Base-by-base conservation (phyloP, 176 grass and related monocot species). In the Neostapfia colusana region DNA sequence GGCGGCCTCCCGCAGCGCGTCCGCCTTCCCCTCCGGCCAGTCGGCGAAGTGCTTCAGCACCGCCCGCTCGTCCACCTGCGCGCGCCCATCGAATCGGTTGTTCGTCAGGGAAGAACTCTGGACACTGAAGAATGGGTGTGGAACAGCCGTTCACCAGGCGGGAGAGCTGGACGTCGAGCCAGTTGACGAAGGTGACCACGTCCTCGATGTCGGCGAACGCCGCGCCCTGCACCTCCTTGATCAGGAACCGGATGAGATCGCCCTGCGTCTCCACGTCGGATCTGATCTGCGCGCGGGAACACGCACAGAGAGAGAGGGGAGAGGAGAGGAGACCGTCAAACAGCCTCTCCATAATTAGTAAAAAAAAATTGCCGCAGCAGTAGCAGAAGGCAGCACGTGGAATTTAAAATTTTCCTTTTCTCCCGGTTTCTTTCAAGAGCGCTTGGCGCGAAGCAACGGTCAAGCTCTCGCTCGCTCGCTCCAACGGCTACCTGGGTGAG, bases 11-110 rank as follows among this genome's bases (percentile, higher is more conserved):
- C 95, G 91, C 20, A 99, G 73, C 0, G 95, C 95, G 9, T 99
- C 95, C 2, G 92, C 92, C 88, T 95, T 99, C 48, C 88, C 80
- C 74, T 99, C 95, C 8, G 95, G 95, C 95, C 95, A 99, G 27
- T 95, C 89, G n/a, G n/a, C n/a, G 46, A 99, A 99, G 69, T 99
- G 95, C 85, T 99, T 99, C 56, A 99, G 74, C 85, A 99, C 92
- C 1, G 92, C 92, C 43, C 95, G 84, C 40, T 99, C 95, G 26
- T 95, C 95, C 58, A 99, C 95, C 95, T 99, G 70, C 16, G n/a
- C n/a, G n/a, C n/a, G n/a, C n/a, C n/a, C n/a, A n/a, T n/a, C n/a
- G n/a, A n/a, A n/a, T n/a, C n/a, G n/a, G n/a, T n/a, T n/a, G n/a
- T n/a, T n/a, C n/a, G n/a, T n/a, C n/a, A n/a, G n/a, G n/a, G n/a